A percentile compares a stretch with the other conserved stretches of the same genome.
phyloP scores from a whole-genome alignment of 345 rosid genomes.

The Capsella bursapastoris region DNA sequence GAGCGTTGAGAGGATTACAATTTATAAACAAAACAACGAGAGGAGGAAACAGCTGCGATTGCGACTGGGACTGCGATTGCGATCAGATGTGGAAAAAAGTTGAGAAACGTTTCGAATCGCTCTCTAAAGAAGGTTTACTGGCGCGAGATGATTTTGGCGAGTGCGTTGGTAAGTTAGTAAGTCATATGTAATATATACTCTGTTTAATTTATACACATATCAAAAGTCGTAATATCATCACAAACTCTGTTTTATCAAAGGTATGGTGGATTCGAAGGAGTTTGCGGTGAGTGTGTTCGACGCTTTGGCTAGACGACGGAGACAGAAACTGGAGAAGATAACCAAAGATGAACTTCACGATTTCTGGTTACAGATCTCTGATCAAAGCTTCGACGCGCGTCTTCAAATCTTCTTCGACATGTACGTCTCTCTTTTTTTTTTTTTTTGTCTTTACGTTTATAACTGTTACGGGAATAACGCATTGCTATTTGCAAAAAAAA shows the following conservation, averaged over 20 bases:
- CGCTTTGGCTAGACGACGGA: slow-evolving; percentile 66
- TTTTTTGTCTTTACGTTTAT: slow-evolving; percentile 35
- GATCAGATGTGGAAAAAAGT: slow-evolving; percentile 78
- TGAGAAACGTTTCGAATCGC: slow-evolving; percentile 60
- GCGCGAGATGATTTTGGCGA: slow-evolving; percentile 89
- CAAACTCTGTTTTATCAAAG: slow-evolving; percentile 41
- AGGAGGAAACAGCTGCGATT: slow-evolving; percentile 46
- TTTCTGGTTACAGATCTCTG: slow-evolving; percentile 90
- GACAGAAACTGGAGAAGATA: slow-evolving; percentile 64
- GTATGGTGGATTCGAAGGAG: slow-evolving; percentile 87
- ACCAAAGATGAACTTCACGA: slow-evolving; percentile 78
- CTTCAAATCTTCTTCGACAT: slow-evolving; percentile 98
- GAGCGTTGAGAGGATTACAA: slow-evolving; percentile 78
- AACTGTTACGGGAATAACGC: slow-evolving; percentile 40
- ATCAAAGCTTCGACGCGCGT: slow-evolving; percentile 94
- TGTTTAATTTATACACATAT: too few relatives aligned
- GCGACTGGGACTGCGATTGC: slow-evolving; percentile 56
- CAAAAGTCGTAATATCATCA: not conserved
- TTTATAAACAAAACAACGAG: slow-evolving; percentile 67
- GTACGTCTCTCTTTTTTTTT: slow-evolving; percentile 42
- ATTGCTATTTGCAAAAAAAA: slow-evolving; percentile 12
- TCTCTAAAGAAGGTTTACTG: slow-evolving; percentile 70
- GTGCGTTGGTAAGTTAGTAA: slow-evolving; percentile 66
- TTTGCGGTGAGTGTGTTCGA: slow-evolving; percentile 86
- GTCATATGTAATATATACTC: too few relatives aligned